Evolutionary conservation across 345 rosid species (phyloP).

Genomic region (Hibiscus tridactylites): DNA sequence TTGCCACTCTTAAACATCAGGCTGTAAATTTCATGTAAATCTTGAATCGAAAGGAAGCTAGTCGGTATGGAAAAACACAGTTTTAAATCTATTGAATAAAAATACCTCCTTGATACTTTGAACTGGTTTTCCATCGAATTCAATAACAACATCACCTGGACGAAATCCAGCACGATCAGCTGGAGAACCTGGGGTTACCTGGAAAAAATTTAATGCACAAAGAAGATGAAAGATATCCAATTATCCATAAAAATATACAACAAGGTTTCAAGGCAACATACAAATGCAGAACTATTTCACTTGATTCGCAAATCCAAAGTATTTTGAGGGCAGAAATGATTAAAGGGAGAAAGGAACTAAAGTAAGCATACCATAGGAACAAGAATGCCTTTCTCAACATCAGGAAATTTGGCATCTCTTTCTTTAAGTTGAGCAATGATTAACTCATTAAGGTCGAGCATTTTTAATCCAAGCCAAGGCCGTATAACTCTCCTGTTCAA

Average conservation of each 20-base stretch:
- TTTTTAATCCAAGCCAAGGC: slow-evolving; percentile 91
- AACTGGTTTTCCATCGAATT: slow-evolving; percentile 70
- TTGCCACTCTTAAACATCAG: neutral
- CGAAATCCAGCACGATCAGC: slow-evolving; percentile 77
- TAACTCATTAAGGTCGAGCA: slow-evolving; percentile 86
- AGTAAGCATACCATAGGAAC: slow-evolving; percentile 52
- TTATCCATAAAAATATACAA: neutral
- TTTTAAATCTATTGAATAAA: neutral
- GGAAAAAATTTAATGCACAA: neutral
- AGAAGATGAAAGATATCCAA: neutral
- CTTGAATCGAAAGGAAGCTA: no score
- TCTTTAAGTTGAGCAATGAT: slow-evolving; percentile 76
- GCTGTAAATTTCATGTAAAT: neutral
- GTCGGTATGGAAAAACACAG: neutral
- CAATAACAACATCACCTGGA: slow-evolving; percentile 75
- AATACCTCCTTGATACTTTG: slow-evolving; percentile 67
- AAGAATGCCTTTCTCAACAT: slow-evolving; percentile 60
- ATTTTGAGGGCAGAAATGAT: neutral
- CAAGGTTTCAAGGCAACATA: neutral
- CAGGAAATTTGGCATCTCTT: slow-evolving; percentile 61
- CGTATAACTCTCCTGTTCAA: slow-evolving; percentile 76
- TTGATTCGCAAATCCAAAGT: neutral
- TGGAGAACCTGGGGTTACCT: slow-evolving; percentile 92
- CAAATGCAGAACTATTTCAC: neutral
- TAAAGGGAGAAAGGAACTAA: neutral